Conservation (phyloP, 1,284 basidiomycete species). For the Cryptococcus neoformans region DNA sequence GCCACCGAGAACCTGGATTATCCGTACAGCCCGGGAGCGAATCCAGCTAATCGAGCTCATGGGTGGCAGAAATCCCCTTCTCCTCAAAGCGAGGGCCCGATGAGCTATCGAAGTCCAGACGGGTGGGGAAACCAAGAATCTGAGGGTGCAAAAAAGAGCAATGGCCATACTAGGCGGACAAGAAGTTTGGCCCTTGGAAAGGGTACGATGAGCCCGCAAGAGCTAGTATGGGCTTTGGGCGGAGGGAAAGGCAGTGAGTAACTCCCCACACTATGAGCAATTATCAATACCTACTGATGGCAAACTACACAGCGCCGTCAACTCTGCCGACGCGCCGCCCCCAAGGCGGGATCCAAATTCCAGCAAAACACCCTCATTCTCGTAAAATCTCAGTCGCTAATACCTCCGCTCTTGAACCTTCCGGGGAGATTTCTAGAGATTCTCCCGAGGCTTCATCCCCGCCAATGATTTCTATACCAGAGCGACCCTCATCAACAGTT, state of each 20-base stretch:
- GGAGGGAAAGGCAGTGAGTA: slow-evolving; percentile 17
- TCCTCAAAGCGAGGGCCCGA: slow-evolving; percentile 11
- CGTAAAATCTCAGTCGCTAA: slow-evolving; percentile 38
- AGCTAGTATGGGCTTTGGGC: slow-evolving; percentile 43
- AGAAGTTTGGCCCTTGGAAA: slow-evolving; percentile 40
- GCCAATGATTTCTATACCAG: slow-evolving; percentile 5
- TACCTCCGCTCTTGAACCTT: slow-evolving; percentile 14
- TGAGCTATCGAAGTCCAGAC: slow-evolving; percentile 30
- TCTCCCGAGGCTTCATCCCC: too few relatives aligned
- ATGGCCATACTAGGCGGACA: slow-evolving; percentile 25
- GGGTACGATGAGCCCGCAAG: slow-evolving; percentile 40
- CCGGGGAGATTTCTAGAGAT: background rate
- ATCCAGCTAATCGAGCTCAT: slow-evolving; percentile 22
- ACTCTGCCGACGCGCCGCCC: slow-evolving; percentile 30
- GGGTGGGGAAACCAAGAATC: slow-evolving; percentile 19
- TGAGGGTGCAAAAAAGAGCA: slow-evolving; percentile 3
- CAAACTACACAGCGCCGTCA: slow-evolving; percentile 19
- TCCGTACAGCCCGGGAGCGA: slow-evolving; percentile 30
- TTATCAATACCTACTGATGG: background rate
- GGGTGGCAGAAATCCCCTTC: slow-evolving; percentile 22
- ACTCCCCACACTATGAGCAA: slow-evolving; percentile 1
- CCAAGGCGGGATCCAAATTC: slow-evolving; percentile 21
- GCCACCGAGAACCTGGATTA: slow-evolving; percentile 4
- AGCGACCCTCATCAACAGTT: background rate
- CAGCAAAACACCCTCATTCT: slow-evolving; percentile 42